A percentile compares a stretch with the other conserved stretches of the same genome.
Evolutionary conservation across 768 basidiomycete genomes (phyloP).

Genomic region (Russula ochroleuca): DNA sequence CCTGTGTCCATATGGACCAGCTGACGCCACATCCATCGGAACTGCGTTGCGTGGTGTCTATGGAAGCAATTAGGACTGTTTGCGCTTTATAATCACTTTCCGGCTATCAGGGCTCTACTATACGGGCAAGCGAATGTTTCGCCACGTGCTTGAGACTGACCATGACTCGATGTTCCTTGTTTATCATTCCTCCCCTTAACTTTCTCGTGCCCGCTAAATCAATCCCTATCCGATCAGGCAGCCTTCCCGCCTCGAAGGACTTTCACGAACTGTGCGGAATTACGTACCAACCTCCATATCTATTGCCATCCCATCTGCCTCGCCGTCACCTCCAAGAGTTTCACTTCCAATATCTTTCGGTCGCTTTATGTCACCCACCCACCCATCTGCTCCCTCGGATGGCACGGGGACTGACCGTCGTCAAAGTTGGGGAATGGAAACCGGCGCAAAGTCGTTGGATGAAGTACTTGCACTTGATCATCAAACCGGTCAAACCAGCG

Average conservation of each 20-base stretch:
- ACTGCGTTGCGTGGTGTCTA: too few species aligned
- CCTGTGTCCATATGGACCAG: neutral
- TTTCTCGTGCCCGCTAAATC: neutral
- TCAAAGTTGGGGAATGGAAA: constrained; percentile 22
- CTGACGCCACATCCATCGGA: neutral
- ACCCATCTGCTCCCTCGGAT: constrained; percentile 21
- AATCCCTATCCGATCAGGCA: constrained; percentile 35
- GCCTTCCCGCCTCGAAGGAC: constrained; percentile 47
- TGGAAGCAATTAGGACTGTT: neutral
- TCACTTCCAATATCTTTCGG: constrained; percentile 49
- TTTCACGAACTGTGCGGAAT: constrained; percentile 50
- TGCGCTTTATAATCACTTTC: neutral
- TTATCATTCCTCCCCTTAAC: constrained; percentile 1
- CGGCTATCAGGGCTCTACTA: neutral
- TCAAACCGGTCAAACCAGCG: constrained; percentile 10
- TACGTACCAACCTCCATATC: constrained; percentile 53
- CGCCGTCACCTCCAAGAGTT: constrained; percentile 47
- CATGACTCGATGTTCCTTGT: constrained; percentile 10
- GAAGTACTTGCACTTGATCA: constrained; percentile 30
- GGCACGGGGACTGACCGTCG: constrained; percentile 6
- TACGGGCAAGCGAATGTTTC: neutral
- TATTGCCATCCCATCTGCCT: constrained; percentile 47
- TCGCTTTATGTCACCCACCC: constrained; percentile 37
- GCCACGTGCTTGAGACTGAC: neutral
- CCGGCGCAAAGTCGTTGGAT: constrained; percentile 26